These are phyloP conservation scores for Botrytis deweyae DNA, from an alignment of 2,329 filamentous ascomycete species.

Conservation along the genomic window DNA sequence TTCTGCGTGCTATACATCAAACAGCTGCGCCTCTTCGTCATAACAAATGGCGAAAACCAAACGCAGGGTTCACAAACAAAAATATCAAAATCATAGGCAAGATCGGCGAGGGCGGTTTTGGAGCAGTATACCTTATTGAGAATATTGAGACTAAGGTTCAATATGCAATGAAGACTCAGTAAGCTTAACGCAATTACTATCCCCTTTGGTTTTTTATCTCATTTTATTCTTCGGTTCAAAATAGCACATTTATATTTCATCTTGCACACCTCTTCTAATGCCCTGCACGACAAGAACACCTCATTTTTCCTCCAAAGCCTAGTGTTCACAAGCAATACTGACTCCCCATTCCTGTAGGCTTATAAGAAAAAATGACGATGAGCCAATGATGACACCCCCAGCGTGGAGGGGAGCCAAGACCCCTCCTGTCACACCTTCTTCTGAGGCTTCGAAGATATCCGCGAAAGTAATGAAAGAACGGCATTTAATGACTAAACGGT, in stretches of 20 bases:
- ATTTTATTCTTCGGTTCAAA: background rate
- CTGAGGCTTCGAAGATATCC: background rate
- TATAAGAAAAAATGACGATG: background rate
- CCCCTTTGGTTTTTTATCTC: background rate
- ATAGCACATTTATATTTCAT: background rate
- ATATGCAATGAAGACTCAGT: conserved; percentile 10
- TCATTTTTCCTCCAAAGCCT: background rate
- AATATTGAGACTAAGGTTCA: background rate
- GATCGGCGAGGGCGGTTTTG: background rate
- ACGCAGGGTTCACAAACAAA: background rate
- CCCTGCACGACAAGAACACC: background rate
- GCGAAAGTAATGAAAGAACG: background rate
- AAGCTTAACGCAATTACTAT: background rate
- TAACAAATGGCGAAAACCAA: conserved; percentile 4
- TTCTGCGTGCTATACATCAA: background rate
- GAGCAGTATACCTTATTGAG: conserved; percentile 6
- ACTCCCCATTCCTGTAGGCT: background rate
- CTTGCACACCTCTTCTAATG: background rate
- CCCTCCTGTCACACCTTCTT: background rate
- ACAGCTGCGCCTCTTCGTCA: background rate
- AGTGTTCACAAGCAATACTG: background rate
- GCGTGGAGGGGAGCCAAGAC: background rate
- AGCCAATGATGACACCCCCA: background rate
- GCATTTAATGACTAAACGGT: background rate
- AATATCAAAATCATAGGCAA: background rate